phyloP scores from a whole-genome alignment of 768 basidiomycete species.

The Lenzites betulinus region DNA sequence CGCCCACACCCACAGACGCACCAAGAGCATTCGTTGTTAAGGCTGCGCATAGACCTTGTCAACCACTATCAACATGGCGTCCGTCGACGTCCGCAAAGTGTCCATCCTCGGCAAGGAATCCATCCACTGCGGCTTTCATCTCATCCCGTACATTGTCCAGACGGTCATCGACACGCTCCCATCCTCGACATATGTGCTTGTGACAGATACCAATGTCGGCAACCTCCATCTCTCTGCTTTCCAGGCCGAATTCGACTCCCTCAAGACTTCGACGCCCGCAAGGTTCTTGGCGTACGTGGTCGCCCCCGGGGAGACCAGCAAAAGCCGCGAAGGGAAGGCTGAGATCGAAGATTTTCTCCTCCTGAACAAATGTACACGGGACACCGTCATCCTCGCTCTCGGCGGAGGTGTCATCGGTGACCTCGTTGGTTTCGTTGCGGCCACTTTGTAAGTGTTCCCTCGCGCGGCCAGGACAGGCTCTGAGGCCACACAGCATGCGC shows the following conservation, averaged over 20 bases:
- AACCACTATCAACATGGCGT: neutral
- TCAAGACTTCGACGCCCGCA: constrained; percentile 38
- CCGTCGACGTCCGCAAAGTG: constrained; percentile 69
- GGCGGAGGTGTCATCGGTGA: constrained; percentile 99
- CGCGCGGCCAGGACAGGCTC: neutral
- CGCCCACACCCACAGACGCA: neutral
- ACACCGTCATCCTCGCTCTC: constrained; percentile 89
- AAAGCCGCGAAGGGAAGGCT: constrained; percentile 90
- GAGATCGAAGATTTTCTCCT: constrained; percentile 92
- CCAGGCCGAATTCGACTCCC: constrained; percentile 58
- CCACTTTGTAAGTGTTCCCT: constrained; percentile 78
- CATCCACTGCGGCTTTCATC: constrained; percentile 94
- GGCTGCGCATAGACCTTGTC: neutral
- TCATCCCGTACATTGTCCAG: constrained; percentile 79
- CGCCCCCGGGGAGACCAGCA: constrained; percentile 90
- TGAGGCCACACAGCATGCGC: constrained; percentile 73
- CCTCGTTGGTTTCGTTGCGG: constrained; percentile 93
- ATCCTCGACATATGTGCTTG: constrained; percentile 85
- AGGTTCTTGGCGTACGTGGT: constrained; percentile 80
- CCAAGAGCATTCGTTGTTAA: neutral
- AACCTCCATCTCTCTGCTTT: constrained; percentile 74
- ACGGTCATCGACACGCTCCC: constrained; percentile 72
- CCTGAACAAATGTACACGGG: constrained; percentile 84
- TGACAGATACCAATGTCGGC: constrained; percentile 93
- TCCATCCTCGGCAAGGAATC: constrained; percentile 83